Evolutionary conservation across 768 basidiomycete genomes (phyloP).

Genomic region (Podaxis carcinomalis): DNA sequence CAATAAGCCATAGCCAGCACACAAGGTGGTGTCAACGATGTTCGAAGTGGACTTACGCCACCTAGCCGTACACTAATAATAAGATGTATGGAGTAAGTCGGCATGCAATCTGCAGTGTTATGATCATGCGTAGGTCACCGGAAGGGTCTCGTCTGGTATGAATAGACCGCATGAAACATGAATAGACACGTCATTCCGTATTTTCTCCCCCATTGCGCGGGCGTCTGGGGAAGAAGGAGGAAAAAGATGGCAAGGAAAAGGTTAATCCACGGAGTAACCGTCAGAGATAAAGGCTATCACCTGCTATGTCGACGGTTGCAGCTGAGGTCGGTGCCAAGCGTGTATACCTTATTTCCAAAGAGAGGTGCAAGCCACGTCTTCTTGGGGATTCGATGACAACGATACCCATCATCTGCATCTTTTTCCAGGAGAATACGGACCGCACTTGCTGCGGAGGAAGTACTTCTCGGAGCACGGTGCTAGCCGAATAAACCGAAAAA

Average conservation of each 20-base stretch:
- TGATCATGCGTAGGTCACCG: constrained; percentile 1
- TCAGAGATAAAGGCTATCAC: neutral
- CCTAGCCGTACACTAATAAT: constrained; percentile 1
- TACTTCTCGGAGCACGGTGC: neutral
- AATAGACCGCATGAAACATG: neutral
- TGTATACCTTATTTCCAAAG: constrained; percentile 10
- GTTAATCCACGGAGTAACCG: constrained; percentile 5
- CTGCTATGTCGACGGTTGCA: neutral
- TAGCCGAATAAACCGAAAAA: neutral
- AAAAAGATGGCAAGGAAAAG: neutral
- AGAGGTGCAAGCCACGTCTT: neutral
- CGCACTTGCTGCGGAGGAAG: constrained; percentile 2
- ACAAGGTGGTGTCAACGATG: neutral
- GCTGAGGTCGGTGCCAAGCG: neutral
- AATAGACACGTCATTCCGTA: neutral
- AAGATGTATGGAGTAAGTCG: neutral
- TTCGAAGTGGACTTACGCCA: neutral
- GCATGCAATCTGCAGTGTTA: neutral
- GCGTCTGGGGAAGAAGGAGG: neutral
- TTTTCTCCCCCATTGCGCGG: constrained; percentile 1
- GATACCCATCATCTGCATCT: neutral
- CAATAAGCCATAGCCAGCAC: constrained; percentile 9
- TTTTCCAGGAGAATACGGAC: neutral
- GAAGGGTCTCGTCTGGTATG: neutral
- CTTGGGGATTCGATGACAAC: neutral